Conservation (phyloP, 352 stramenopile species). For the Aphanomyces invadans region DNA sequence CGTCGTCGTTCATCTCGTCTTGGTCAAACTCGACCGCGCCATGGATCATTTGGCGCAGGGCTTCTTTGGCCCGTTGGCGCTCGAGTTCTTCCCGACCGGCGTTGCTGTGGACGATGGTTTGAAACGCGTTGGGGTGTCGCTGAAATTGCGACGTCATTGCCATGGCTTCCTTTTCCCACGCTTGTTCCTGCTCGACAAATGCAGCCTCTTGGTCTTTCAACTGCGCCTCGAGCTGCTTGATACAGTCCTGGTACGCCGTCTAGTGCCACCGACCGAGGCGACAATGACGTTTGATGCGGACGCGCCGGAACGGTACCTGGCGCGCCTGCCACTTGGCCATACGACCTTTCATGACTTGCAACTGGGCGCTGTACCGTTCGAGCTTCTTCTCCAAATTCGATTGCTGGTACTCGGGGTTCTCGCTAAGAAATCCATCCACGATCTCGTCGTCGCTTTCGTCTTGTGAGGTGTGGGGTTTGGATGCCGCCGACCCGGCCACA, state of each 20-base stretch:
- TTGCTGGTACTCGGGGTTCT: slow-evolving; percentile 25
- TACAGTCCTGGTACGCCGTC: slow-evolving; percentile 13
- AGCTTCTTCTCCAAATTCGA: slow-evolving; percentile 8
- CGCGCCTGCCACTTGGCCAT: slow-evolving; percentile 18
- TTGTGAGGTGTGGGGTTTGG: slow-evolving; percentile 9
- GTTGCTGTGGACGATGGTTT: slow-evolving; percentile 32
- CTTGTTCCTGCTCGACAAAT: slow-evolving; percentile 40
- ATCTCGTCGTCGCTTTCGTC: slow-evolving; percentile 26
- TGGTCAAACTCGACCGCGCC: slow-evolving; percentile 49
- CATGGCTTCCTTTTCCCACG: slow-evolving; percentile 54
- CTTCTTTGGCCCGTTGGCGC: slow-evolving; percentile 22
- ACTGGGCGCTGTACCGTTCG: slow-evolving; percentile 8
- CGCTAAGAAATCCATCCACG: slow-evolving; percentile 22
- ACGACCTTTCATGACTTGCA: slow-evolving; percentile 16
- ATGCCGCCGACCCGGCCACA: background rate
- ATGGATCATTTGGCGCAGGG: slow-evolving; percentile 41
- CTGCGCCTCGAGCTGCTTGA: slow-evolving; percentile 23
- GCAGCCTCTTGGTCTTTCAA: slow-evolving; percentile 37
- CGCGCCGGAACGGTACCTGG: too few species aligned
- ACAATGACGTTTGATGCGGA: too few species aligned
- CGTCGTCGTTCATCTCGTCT: slow-evolving; percentile 24
- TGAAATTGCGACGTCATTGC: slow-evolving; percentile 28
- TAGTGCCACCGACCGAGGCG: too few species aligned
- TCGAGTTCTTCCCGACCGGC: slow-evolving; percentile 33
- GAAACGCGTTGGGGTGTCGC: slow-evolving; percentile 24